Percentiles rank a stretch among this genome's conserved stretches.
Conservation (phyloP, 2,329 filamentous ascomycete genomes). For the Didymella glomerata region DNA sequence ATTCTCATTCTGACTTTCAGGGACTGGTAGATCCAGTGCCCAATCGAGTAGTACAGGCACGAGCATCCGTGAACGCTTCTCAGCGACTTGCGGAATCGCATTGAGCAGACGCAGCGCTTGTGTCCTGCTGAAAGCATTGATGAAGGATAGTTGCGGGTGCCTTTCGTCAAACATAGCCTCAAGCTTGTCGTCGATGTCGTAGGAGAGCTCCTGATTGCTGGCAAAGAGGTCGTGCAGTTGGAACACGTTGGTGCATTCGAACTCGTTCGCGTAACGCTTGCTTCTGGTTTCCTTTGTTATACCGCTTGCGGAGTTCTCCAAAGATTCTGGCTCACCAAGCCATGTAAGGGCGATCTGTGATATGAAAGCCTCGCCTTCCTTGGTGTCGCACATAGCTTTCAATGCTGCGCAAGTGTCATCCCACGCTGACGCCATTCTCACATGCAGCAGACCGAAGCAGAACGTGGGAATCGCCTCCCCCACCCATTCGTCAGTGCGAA, state of each 20-base stretch:
- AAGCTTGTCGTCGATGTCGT: conserved; percentile 61
- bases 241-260: conserved; percentile 81
- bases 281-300: conserved; percentile 17
- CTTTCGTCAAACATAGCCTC: conserved; percentile 69
- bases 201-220: conserved; percentile 26
- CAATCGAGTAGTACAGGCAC: conserved; percentile 88
- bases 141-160: conserved; percentile 64
- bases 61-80: conserved; percentile 83
- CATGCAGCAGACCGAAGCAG: conserved; percentile 87
- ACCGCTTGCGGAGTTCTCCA: conserved; percentile 18
- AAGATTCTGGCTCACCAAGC: conserved; percentile 58
- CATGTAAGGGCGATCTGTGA: conserved; percentile 79
- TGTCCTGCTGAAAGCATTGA: conserved; percentile 68
- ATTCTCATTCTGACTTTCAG: conserved; percentile 21
- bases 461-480: conserved; percentile 78
- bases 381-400: conserved; percentile 75
- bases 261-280: conserved; percentile 68
- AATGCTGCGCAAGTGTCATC: conserved; percentile 81
- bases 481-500: conserved; percentile 70
- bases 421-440: conserved; percentile 86
- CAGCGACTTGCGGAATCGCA: conserved; percentile 77
- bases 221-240: conserved; percentile 52
- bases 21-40: conserved; percentile 56
- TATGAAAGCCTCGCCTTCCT: conserved; percentile 75
- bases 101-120: conserved; percentile 83